A percentile compares a stretch with the other conserved stretches of the same genome.
These are phyloP conservation scores for Benincasa hispida DNA, from an alignment of 306 rosid genomes.

Conservation along the genomic window DNA sequence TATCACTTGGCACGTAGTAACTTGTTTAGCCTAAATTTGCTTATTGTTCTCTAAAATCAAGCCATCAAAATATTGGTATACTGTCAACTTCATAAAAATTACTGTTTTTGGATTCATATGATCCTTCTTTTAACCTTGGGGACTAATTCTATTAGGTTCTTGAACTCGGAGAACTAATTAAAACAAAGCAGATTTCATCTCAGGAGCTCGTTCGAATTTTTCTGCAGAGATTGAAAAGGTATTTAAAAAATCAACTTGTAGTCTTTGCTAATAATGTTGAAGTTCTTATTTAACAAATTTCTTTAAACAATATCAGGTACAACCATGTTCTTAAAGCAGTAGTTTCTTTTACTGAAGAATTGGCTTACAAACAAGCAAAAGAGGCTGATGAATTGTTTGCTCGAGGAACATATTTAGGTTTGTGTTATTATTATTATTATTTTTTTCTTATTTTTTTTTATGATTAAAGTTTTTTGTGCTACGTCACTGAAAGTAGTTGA, in stretches of 20 bases:
- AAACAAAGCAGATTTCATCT: conserved; percentile 56
- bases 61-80: background rate
- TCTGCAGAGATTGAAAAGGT: conserved; percentile 60
- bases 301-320: conserved; percentile 28
- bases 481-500: background rate
- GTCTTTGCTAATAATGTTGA: background rate
- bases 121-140: background rate
- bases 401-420: conserved; percentile 57
- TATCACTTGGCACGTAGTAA: background rate
- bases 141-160: conserved; percentile 31
- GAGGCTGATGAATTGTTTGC: conserved; percentile 56
- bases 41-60: background rate
- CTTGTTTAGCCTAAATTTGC: background rate
- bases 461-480: background rate
- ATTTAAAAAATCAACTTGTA: conserved; percentile 3
- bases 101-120: background rate
- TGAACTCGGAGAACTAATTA: conserved; percentile 60
- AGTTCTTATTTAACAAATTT: background rate
- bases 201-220: conserved; percentile 50
- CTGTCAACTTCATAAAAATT: background rate
- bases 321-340: conserved; percentile 54
- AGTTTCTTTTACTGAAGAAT: conserved; percentile 48
- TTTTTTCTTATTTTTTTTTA: too few species aligned
- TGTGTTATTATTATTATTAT: too few species aligned
- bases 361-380: conserved; percentile 56